Base-by-base conservation (phyloP, 2,329 filamentous ascomycete genomes). In the Aspergillus phoenicis region DNA sequence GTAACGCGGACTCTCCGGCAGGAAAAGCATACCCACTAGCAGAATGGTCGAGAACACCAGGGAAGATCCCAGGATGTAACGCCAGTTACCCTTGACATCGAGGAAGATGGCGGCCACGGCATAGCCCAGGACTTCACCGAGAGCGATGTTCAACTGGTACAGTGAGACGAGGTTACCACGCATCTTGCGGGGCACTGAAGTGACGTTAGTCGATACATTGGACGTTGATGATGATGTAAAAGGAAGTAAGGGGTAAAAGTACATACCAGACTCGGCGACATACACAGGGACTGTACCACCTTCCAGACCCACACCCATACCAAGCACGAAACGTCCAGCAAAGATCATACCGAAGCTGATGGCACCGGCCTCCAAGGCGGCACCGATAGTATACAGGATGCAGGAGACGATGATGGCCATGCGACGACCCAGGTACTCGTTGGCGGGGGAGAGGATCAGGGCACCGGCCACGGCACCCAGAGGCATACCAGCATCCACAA, bases 251-350 rank as follows among this genome's bases (percentile, higher is more conserved):
- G 36, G 33, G 33, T 36, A 11, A 13, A 36, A 36, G 11, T 53
- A 70, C 71, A 64, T 69, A 73, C 71, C 71, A 68, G 71, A 75
- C 74, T 91, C 89, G 1, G 89, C 88, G 30, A 91, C 89, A 64
- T 91, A 91, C 57, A 91, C 87, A 0, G 88, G 88, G 4, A 91
- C 89, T 0, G 89, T 91, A 71, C 89, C 89, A 54, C 89, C 89
- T 71, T 91, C 89, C 2, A 91, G 81, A 76, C 89, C 89, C 55
- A 91, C 87, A 66, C 89, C 89, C 6, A 89, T 73, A 58, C 89
- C 89, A 0, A 91, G 83, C 58, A 91, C 85, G 5, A 91, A 82
- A 66, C 89, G 85, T 3, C 85, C 85, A 2, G 86, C 78, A 28
- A 91, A 82, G 66, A 91, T 90, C 88, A 91, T 91, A 54, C 83